These are phyloP conservation scores for Parascedosporium putredinis DNA, from an alignment of 2,329 filamentous ascomycete species.

Conservation along the genomic window DNA sequence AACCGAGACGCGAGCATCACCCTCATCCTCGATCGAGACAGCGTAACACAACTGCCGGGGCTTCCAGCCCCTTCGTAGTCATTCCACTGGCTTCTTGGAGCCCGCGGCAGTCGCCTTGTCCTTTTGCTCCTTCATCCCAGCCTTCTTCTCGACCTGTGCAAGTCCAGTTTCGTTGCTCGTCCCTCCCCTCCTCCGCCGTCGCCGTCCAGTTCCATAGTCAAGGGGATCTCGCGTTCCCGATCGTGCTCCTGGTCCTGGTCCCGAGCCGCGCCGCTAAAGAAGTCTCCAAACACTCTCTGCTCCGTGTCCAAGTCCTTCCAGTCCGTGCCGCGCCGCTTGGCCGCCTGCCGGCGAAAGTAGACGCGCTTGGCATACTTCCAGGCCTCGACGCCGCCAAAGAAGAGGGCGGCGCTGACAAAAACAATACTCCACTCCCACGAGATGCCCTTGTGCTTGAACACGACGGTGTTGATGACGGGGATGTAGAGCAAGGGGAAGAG, in stretches of 20 bases:
- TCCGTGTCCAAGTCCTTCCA: constrained; percentile 30
- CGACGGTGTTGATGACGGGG: constrained; percentile 45
- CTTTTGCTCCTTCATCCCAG: too few relatives aligned
- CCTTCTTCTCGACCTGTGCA: too few relatives aligned
- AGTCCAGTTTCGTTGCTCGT: too few relatives aligned
- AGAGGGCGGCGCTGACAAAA: constrained; percentile 40
- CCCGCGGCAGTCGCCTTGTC: constrained; percentile 6
- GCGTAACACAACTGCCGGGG: constrained; percentile 8
- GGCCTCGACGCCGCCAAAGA: constrained; percentile 46
- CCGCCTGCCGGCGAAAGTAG: constrained; percentile 21
- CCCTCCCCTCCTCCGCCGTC: too few relatives aligned
- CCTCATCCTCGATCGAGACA: background rate
- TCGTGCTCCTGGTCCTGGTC: too few relatives aligned
- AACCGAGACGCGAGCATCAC: background rate
- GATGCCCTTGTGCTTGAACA: constrained; percentile 52
- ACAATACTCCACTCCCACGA: constrained; percentile 55
- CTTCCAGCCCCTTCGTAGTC: constrained; percentile 14
- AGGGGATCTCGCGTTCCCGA: too few relatives aligned
- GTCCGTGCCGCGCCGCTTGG: constrained; percentile 15
- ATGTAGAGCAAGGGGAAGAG: constrained; percentile 48
- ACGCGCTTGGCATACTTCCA: constrained; percentile 51
- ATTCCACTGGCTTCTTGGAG: constrained; percentile 11
- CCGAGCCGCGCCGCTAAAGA: constrained; percentile 15
- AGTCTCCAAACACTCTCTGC: constrained; percentile 28
- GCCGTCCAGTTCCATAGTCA: too few relatives aligned